Conservation (phyloP, 495 filamentous ascomycete genomes). For the Aspergillus sclerotiicarbonarius region DNA sequence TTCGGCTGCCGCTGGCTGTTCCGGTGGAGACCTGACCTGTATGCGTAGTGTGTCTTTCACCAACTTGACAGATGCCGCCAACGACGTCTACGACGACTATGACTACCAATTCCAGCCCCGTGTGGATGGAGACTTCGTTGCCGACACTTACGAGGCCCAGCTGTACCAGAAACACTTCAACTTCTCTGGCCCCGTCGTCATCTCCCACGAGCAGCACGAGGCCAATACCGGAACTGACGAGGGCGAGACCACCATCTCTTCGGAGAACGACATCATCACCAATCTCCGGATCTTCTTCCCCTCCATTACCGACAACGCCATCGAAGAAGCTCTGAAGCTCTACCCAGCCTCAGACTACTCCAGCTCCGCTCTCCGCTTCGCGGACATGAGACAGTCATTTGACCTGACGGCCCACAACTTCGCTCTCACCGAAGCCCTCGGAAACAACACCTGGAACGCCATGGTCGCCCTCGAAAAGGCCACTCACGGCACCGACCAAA, state of each 20-base stretch:
- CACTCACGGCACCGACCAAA: neutral
- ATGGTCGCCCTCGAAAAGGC: neutral
- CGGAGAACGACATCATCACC: neutral
- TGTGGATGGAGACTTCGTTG: slow-evolving; percentile 36
- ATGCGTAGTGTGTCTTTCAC: slow-evolving; percentile 30
- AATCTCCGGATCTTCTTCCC: neutral
- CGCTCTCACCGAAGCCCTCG: neutral
- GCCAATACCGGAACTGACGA: neutral
- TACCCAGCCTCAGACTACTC: neutral
- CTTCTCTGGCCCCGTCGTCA: slow-evolving; percentile 32
- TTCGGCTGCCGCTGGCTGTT: slow-evolving; percentile 30
- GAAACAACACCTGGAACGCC: neutral
- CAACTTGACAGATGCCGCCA: slow-evolving; percentile 25
- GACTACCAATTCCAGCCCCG: slow-evolving; percentile 39
- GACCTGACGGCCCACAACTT: neutral
- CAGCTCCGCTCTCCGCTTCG: neutral
- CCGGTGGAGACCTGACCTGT: slow-evolving; percentile 27
- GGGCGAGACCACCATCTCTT: neutral
- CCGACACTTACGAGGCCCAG: slow-evolving; percentile 36
- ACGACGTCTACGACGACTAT: slow-evolving; percentile 21
- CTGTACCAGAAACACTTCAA: slow-evolving; percentile 40
- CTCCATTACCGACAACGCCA: neutral
- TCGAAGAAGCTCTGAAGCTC: neutral
- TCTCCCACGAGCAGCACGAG: slow-evolving; percentile 25
- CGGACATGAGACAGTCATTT: neutral